Evolutionary conservation across 257 asterid genomes (phyloP).

Genomic region (Datura wrightii): DNA sequence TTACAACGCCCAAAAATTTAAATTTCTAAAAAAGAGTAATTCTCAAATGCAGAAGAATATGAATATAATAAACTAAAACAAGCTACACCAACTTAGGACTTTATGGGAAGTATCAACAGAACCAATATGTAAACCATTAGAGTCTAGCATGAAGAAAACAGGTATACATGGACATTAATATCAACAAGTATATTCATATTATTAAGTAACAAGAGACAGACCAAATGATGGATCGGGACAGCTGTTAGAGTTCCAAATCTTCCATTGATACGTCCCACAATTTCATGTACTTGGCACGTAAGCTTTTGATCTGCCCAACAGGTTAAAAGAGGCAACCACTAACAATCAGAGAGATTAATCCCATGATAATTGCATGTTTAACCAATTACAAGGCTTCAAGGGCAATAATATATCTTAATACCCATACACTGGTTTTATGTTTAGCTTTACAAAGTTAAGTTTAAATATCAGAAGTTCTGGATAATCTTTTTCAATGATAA

Average conservation of each 20-base stretch:
- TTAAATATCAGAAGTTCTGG: neutral
- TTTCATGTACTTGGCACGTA: constrained; percentile 97
- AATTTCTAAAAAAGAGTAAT: neutral
- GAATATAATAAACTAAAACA: constrained; percentile 14
- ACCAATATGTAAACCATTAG: neutral
- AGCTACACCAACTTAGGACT: constrained; percentile 15
- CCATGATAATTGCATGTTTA: neutral
- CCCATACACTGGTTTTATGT: neutral
- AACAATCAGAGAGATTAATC: constrained; percentile 25
- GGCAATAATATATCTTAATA: neutral
- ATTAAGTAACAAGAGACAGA: constrained; percentile 44
- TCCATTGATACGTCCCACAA: constrained; percentile 98
- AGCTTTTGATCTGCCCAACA: constrained; percentile 79
- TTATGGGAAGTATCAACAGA: neutral
- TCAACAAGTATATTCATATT: neutral
- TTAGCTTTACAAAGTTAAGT: neutral
- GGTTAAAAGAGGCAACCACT: constrained; percentile 7
- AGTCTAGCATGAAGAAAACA: neutral
- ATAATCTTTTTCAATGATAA: constrained; percentile 13
- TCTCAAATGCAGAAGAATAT: neutral
- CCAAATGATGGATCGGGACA: constrained; percentile 99
- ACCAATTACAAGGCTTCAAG: constrained; percentile 4
- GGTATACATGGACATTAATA: neutral
- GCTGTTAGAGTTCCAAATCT: constrained; percentile 87
- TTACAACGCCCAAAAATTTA: neutral